phyloP scores from a whole-genome alignment of 2,329 filamentous ascomycete genomes.

The Myriosclerotinia curreyana region DNA sequence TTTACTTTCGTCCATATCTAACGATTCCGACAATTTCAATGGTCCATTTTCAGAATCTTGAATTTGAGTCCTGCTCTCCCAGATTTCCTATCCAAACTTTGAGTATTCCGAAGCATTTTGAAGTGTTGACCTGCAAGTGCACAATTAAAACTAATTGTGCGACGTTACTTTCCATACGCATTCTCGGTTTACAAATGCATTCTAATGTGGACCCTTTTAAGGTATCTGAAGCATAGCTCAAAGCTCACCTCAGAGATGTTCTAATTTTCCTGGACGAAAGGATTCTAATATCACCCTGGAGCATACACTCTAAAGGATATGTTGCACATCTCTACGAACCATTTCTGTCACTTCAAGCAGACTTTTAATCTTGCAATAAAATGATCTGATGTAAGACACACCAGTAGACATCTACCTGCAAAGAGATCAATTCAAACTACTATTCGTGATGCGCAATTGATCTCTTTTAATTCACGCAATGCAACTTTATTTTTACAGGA shows the following conservation, averaged over 20 bases:
- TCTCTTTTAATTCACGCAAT: no score
- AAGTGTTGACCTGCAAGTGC: slow-evolving; percentile 8
- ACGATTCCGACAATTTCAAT: neutral
- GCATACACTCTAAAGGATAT: no score
- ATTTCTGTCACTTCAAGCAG: no score
- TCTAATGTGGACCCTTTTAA: neutral
- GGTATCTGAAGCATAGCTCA: neutral
- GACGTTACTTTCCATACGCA: neutral
- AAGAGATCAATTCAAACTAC: no score
- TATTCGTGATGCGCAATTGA: no score
- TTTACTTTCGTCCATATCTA: neutral
- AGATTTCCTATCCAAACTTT: neutral
- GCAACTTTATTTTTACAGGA: no score
- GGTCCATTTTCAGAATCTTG: neutral
- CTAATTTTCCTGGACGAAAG: neutral
- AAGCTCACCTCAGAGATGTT: neutral
- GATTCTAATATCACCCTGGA: no score
- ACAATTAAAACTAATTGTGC: neutral
- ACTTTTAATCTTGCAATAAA: no score
- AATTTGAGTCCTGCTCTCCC: neutral
- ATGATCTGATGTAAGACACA: no score
- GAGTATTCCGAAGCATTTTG: neutral
- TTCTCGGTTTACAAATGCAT: neutral
- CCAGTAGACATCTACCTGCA: no score
- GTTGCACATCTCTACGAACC: no score